Conservation (phyloP, 1,284 basidiomycete genomes). For the Trichosporon faecale region DNA sequence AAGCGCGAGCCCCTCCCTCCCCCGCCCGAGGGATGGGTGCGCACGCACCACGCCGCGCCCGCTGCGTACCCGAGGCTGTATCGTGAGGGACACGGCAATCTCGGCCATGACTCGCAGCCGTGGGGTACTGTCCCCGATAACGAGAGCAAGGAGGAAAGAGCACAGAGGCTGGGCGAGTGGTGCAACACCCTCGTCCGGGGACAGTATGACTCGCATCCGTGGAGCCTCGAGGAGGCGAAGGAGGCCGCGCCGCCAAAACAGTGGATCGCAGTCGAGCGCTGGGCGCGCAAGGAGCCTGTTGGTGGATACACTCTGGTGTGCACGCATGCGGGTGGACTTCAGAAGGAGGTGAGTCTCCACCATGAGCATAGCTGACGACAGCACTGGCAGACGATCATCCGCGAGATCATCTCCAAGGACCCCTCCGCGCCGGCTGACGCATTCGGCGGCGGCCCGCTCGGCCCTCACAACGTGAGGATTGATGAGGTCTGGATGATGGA, state of each 20-base stretch:
- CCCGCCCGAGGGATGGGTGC: slow-evolving; percentile 49
- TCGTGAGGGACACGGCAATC: slow-evolving; percentile 37
- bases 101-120: slow-evolving; percentile 24
- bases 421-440: slow-evolving; percentile 43
- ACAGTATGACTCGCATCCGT: slow-evolving; percentile 16
- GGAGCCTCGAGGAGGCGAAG: slow-evolving; percentile 12
- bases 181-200: background rate
- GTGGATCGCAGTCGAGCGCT: slow-evolving; percentile 19
- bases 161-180: slow-evolving; percentile 17
- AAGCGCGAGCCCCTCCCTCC: slow-evolving; percentile 29
- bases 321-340: slow-evolving; percentile 24
- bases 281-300: slow-evolving; percentile 12
- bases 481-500: slow-evolving; percentile 80
- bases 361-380: slow-evolving; percentile 56
- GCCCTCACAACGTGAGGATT: slow-evolving; percentile 42
- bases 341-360: slow-evolving; percentile 58
- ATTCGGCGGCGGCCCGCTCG: slow-evolving; percentile 15
- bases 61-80: slow-evolving; percentile 61
- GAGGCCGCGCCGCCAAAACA: slow-evolving; percentile 39
- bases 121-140: slow-evolving; percentile 15
- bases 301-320: slow-evolving; percentile 19
- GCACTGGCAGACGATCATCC: slow-evolving; percentile 63
- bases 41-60: slow-evolving; percentile 68
- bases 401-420: slow-evolving; percentile 56
- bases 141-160: slow-evolving; percentile 36